A percentile compares a stretch with the other conserved stretches of the same genome.
Conservation (phyloP, 2,329 filamentous ascomycete genomes). For the Aspergillus pseudoviridinutans region DNA sequence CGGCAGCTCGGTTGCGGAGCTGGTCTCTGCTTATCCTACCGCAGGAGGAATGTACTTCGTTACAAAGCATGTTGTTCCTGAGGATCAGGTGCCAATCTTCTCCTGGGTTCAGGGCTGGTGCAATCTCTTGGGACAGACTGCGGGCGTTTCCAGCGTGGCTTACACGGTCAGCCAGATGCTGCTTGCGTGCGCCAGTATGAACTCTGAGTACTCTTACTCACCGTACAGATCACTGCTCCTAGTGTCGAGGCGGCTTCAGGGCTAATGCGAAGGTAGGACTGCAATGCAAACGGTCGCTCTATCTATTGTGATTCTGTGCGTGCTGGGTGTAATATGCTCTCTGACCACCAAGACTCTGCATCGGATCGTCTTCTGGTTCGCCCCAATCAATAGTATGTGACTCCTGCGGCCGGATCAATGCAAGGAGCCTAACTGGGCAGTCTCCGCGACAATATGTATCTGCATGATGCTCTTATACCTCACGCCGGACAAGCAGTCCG, state of each 20-base stretch:
- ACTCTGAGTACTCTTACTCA: conserved; percentile 54
- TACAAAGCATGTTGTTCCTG: conserved; percentile 61
- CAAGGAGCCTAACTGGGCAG: conserved; percentile 22
- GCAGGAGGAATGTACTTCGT: conserved; percentile 67
- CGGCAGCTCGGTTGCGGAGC: conserved; percentile 61
- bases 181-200: conserved; percentile 59
- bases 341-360: conserved; percentile 58
- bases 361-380: conserved; percentile 60
- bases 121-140: conserved; percentile 62
- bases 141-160: conserved; percentile 59
- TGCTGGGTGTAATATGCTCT: conserved; percentile 59
- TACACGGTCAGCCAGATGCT: conserved; percentile 64
- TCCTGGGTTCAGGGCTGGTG: conserved; percentile 66
- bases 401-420: neutral
- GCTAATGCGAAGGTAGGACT: conserved; percentile 40
- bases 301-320: conserved; percentile 52
- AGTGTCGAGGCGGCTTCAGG: neutral
- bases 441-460: conserved; percentile 58
- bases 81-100: conserved; percentile 58
- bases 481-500: conserved; percentile 56
- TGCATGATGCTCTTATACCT: conserved; percentile 56
- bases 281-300: conserved; percentile 57
- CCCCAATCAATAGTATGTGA: conserved; percentile 58
- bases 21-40: conserved; percentile 64
- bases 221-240: conserved; percentile 45